Percentiles rank a stretch among this genome's conserved stretches.
phyloP scores from a whole-genome alignment of 306 rosid species.

The Alnus rubra region DNA sequence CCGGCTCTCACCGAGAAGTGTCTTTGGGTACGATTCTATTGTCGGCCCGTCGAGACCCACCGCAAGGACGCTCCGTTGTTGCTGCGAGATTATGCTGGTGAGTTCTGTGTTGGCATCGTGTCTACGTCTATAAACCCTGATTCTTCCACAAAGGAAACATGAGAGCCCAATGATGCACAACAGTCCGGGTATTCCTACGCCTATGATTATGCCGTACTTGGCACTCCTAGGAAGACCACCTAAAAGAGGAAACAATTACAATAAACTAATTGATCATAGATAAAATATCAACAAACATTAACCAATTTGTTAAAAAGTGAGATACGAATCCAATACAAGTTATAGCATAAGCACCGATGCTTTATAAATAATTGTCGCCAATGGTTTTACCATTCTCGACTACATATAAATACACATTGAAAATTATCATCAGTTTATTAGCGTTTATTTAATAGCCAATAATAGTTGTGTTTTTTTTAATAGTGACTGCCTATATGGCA shows the following conservation, averaged over 20 bases:
- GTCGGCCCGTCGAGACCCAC: constrained; percentile 67
- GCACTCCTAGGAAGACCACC: constrained; percentile 63
- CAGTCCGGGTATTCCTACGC: constrained; percentile 61
- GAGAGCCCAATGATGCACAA: constrained; percentile 49
- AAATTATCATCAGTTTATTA: too few relatives aligned
- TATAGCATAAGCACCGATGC: too few relatives aligned
- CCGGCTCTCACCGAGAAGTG: constrained; percentile 47
- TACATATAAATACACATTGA: too few relatives aligned
- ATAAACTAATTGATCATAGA: neutral
- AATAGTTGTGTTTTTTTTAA: too few relatives aligned
- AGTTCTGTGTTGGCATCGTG: constrained; percentile 5
- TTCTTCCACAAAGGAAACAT: constrained; percentile 31
- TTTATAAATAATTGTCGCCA: too few relatives aligned
- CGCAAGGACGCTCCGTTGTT: constrained; percentile 15
- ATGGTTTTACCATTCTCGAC: too few relatives aligned
- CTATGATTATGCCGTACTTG: constrained; percentile 59
- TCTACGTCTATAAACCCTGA: constrained; percentile 12
- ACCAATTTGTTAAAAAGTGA: too few relatives aligned
- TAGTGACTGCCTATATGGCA: too few relatives aligned
- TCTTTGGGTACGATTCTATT: constrained; percentile 69
- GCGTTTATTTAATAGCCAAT: too few relatives aligned
- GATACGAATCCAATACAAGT: too few relatives aligned
- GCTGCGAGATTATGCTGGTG: constrained; percentile 17
- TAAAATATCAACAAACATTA: neutral
- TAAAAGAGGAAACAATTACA: constrained; percentile 11